Evolutionary conservation across 2,329 filamentous ascomycete species (phyloP), one percentile per base, ranked within the genome.

Genomic region (Paecilomyces formosus): DNA sequence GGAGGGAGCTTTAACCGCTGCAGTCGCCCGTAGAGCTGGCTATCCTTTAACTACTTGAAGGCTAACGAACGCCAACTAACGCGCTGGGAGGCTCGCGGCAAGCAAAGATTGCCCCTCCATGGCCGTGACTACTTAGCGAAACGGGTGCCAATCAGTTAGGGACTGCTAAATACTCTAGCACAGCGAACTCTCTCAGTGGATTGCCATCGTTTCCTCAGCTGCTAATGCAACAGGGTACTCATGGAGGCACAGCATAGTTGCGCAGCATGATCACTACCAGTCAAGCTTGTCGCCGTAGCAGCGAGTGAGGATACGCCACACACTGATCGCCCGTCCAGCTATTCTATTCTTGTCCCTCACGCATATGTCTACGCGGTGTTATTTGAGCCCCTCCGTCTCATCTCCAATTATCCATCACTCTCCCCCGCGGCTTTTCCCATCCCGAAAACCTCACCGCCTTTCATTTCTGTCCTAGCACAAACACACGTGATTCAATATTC

Each of bases 401-500:
- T 28, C 50, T 57, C 30, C 30, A 11, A 12, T 31, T 9, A 12
- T 31, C 7, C 7, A 31, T 31, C 24, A n/a, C 24, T 26, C 6
- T 26, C 24, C 24, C 24, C 24, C 24, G 24, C 24, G 3, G 24
- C 3, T 6, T 26, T 26, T 31, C 30, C 30, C 30, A 9, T 12
- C 30, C 8, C 11, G 30, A 11, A 11, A 31, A 3, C 24, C 28
- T 54, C 45, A 55, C 26, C 57, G 55, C 58, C 51, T 59, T 60
- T 28, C 60, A 50, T 26, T 26, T 56, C 57, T 24, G n/a, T 58
- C 57, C 57, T 66, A 67, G 62, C 57, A 60, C 54, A 30, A 49
- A 6, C 30, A 45, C 66, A 68, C 67, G 64, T 67, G 66, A 67
- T 57, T 57, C 64, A 66, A 60, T 55, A 61, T 55, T 53, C 53